Evolutionary conservation across 257 asterid genomes (phyloP), one percentile per base, ranked within the genome.

Genomic region (Euphrasia confusa): DNA sequence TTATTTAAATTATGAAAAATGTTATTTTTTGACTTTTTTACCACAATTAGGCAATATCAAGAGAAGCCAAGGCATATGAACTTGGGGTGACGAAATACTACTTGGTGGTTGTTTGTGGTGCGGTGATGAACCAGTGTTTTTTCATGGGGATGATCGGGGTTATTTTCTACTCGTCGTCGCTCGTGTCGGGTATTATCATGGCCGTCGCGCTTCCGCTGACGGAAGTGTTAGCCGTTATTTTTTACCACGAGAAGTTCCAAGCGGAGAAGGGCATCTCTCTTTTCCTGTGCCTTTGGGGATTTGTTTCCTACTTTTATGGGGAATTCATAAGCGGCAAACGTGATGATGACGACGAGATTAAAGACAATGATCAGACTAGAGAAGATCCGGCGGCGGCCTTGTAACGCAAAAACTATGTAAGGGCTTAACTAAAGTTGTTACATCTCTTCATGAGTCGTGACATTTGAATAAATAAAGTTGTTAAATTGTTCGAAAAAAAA

Each of bases 31-130:
- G 0, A 47, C 53, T 47, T 47, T 47, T 4, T 44, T 5, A 2
- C 49, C 8, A 44, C 5, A 1, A 44, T n/a, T n/a, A 78, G 88
- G 88, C 83, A 44, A 79, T 81, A 1, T 3, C 78, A 68, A 66
- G 74, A 27, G 88, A 81, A 70, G 81, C 83, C 17, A 72, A 60
- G 60, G 66, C 3, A 5, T 74, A 2, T 44, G 74, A 64, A 50
- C 83, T 76, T 10, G 88, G 88, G 35, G 80, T 69, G 84, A 30
- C 73, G 17, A 79, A 49, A 9, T 81, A 79, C 79, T 81, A 79
- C 40, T 1, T 65, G 2, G 81, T 79, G 10, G 71, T 76, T 0
- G 66, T 70, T 7, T 71, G 5, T n/a, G 76, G 68, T 67, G 72
- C 72, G 7, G 17, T 81, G 49, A 14, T 74, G 2, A 76, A 77